These are phyloP conservation scores for Hyaloscypha hepaticicola DNA, from an alignment of 495 filamentous ascomycete species.

Conservation along the genomic window DNA sequence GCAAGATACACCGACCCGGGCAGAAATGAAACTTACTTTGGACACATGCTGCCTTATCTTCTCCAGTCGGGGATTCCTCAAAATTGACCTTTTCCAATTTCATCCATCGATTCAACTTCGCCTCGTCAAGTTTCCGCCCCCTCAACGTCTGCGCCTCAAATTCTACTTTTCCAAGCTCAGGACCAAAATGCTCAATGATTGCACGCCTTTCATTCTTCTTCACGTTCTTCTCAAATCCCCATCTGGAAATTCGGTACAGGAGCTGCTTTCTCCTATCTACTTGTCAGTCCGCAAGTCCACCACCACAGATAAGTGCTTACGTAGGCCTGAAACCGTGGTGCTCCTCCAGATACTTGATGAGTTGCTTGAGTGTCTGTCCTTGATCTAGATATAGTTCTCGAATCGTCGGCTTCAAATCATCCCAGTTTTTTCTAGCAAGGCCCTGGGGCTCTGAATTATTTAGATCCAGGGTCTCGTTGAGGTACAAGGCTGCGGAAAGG, in stretches of 20 bases:
- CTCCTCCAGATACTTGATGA: neutral
- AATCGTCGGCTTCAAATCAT: neutral
- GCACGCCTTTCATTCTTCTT: neutral
- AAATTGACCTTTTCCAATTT: neutral
- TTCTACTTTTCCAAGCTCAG: neutral
- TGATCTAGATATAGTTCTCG: slow-evolving; percentile 7
- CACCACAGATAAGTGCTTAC: neutral
- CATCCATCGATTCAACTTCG: slow-evolving; percentile 9
- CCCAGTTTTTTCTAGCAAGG: neutral
- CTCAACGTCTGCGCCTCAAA: neutral
- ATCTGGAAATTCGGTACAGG: neutral
- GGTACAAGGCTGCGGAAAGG: slow-evolving; percentile 1
- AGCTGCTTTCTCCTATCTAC: slow-evolving; percentile 4
- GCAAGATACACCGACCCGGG: neutral
- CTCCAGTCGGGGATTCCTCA: neutral
- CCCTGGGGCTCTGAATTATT: neutral
- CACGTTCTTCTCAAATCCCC: slow-evolving; percentile 11
- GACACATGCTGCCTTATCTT: neutral
- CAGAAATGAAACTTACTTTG: neutral
- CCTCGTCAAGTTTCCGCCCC: neutral
- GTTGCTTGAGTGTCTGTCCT: slow-evolving; percentile 1
- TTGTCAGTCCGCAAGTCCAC: neutral
- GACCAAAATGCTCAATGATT: neutral
- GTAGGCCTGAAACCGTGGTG: slow-evolving; percentile 5
- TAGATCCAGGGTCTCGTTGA: neutral